Percentiles rank a stretch among this genome's conserved stretches.
Conservation (phyloP, 2,329 filamentous ascomycete genomes). For the Pezicula neosporulosa region DNA sequence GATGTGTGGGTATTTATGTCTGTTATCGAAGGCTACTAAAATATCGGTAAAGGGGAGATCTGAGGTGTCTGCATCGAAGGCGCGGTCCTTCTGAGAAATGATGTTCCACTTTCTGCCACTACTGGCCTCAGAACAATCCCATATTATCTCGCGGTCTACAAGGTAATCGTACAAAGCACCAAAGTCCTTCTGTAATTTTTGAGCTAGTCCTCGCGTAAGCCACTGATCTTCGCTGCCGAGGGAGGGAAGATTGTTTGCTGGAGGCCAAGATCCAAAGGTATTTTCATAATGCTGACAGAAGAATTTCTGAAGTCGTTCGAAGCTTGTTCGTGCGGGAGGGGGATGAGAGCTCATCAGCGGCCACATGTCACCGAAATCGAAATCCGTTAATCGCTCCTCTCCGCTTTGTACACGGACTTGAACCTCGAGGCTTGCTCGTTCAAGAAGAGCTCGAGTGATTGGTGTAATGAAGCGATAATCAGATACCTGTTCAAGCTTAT, state of each 20-base stretch:
- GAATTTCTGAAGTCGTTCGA: constrained; percentile 59
- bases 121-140: constrained; percentile 60
- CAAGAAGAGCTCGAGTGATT: constrained; percentile 60
- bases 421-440: constrained; percentile 57
- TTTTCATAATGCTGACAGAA: constrained; percentile 54
- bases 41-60: constrained; percentile 65
- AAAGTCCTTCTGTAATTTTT: constrained; percentile 61
- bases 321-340: constrained; percentile 39
- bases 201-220: constrained; percentile 56
- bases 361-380: constrained; percentile 63
- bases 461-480: constrained; percentile 58
- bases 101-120: constrained; percentile 64
- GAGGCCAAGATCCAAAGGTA: constrained; percentile 61
- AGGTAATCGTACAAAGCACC: constrained; percentile 68
- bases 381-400: constrained; percentile 56
- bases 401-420: constrained; percentile 60
- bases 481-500: constrained; percentile 42
- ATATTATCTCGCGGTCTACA: constrained; percentile 63
- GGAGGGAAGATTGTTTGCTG: constrained; percentile 25
- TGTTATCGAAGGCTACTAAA: constrained; percentile 62
- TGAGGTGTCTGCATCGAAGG: constrained; percentile 44
- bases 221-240: constrained; percentile 46
- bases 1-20: constrained; percentile 60
- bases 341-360: constrained; percentile 30
- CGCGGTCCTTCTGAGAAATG: constrained; percentile 42